Evolutionary conservation across 371 early-diverging fungal genomes (phyloP).

Genomic region (Circinella minor): DNA sequence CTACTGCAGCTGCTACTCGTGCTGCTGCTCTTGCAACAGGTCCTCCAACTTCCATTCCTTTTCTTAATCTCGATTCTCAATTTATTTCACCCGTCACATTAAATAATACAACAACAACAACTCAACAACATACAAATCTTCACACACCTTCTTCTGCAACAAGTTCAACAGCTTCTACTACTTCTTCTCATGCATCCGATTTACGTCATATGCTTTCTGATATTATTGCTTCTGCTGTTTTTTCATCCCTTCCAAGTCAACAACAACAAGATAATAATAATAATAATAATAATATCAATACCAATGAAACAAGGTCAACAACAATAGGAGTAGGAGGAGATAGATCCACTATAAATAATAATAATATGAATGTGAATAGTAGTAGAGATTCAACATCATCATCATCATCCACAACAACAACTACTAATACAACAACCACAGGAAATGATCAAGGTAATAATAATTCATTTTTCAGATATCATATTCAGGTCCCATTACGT

Average conservation of each 20-base stretch:
- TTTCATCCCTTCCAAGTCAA: constrained; percentile 18
- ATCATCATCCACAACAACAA: too few species aligned
- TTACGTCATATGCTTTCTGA: constrained; percentile 31
- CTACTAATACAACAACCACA: neutral
- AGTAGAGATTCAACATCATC: neutral
- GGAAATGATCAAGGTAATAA: neutral
- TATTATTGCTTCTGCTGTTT: constrained; percentile 26
- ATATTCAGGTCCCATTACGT: constrained; percentile 12
- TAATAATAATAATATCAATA: neutral
- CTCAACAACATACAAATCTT: neutral
- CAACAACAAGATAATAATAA: constrained; percentile 9
- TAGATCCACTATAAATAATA: neutral
- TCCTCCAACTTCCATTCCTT: constrained; percentile 19
- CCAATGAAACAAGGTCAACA: neutral
- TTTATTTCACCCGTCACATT: constrained; percentile 5
- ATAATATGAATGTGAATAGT: neutral
- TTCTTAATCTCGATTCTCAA: constrained; percentile 10
- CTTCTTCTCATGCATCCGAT: constrained; percentile 27
- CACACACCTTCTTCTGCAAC: constrained; percentile 4
- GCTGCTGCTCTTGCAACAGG: constrained; percentile 34
- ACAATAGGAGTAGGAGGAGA: too few species aligned
- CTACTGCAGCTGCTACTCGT: constrained; percentile 28
- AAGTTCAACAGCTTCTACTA: constrained; percentile 29
- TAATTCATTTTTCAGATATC: constrained; percentile 7
- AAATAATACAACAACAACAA: constrained; percentile 22